phyloP scores from a whole-genome alignment of 1,284 basidiomycete genomes.

The Trichosporon sp. region DNA sequence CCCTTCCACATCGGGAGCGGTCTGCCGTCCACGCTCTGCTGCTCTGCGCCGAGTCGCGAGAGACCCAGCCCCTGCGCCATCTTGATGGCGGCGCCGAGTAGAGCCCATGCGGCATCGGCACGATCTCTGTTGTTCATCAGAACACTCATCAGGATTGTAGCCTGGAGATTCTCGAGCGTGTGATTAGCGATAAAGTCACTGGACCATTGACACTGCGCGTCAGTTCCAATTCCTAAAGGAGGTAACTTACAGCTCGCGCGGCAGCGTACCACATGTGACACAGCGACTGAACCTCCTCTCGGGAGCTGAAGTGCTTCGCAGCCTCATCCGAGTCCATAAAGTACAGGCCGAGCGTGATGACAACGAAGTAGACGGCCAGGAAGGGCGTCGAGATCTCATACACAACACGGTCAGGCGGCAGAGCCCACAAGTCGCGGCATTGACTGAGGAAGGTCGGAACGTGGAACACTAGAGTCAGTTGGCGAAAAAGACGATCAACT shows the following conservation, averaged over 20 bases:
- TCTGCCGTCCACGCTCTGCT: constrained; percentile 39
- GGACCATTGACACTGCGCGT: constrained; percentile 34
- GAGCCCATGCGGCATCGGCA: constrained; percentile 47
- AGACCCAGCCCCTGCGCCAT: constrained; percentile 50
- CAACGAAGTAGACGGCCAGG: constrained; percentile 43
- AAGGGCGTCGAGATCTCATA: constrained; percentile 46
- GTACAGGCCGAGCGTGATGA: constrained; percentile 46
- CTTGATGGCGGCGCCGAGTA: constrained; percentile 49
- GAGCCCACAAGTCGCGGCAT: constrained; percentile 46
- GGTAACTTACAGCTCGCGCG: constrained; percentile 17
- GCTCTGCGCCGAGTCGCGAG: constrained; percentile 48
- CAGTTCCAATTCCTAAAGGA: not conserved
- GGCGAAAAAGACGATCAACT: constrained; percentile 10
- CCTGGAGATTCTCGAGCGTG: constrained; percentile 45
- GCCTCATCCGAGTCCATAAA: constrained; percentile 46
- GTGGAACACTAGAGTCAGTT: constrained; percentile 28
- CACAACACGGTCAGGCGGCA: constrained; percentile 37
- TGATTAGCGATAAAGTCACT: constrained; percentile 47
- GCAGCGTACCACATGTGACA: constrained; percentile 45
- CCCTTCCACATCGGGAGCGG: constrained; percentile 47
- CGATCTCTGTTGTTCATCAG: constrained; percentile 49
- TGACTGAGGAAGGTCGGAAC: constrained; percentile 45
- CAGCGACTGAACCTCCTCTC: constrained; percentile 36
- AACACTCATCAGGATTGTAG: constrained; percentile 42
- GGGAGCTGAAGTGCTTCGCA: constrained; percentile 35